Base-by-base conservation (phyloP, 2,329 filamentous ascomycete genomes). In the Phialemonium atrogriseum region DNA sequence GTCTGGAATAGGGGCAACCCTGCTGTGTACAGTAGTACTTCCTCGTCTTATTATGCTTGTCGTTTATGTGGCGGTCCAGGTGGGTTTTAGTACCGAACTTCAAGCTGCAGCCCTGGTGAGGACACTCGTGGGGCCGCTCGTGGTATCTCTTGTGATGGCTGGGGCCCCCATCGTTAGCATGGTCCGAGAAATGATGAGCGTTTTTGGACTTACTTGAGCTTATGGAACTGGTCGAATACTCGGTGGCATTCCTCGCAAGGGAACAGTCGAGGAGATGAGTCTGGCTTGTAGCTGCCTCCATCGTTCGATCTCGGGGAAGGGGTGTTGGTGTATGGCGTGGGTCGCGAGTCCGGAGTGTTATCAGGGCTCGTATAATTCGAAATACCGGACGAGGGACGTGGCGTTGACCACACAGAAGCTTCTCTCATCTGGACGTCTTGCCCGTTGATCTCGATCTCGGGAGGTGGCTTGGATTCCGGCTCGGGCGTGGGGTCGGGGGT, bases 61-160 rank as follows among this genome's bases (percentile, higher is more conserved):
- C 73, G 49, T 77, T 77, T 47, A 76, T 67, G 43, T 77, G 73
- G 8, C 73, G 69, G 44, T 75, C 69, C 27, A 77, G 56, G 47
- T 77, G 73, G 4, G 73, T 77, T 47, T 74, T 74, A 13, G 73
- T 77, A 32, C 73, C 73, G 36, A 77, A 77, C 14, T 63, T 62
- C 47, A 69, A 73, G 32, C 61, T 64, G 42, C 73, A 77, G 14
- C 56, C 58, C 1, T 57, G 47, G 23, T 59, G 55, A 0, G 51
- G 36, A 38, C 63, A 66, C 27, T 52, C 54, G 35, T 73, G 71
- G 4, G 60, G 60, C 35, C 71, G 71, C 32, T 74, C 70, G 47
- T 77, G 73, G 27, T 77, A 77, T 12, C 73, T 63, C 41, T 70
- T 71, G 45, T 77, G 73, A 35, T 77, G 73, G 40, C 68, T 72